Percentiles rank a stretch among this genome's conserved stretches.
Conservation (phyloP, 177 flowering plant species). For the Tripterygium wilfordii region DNA sequence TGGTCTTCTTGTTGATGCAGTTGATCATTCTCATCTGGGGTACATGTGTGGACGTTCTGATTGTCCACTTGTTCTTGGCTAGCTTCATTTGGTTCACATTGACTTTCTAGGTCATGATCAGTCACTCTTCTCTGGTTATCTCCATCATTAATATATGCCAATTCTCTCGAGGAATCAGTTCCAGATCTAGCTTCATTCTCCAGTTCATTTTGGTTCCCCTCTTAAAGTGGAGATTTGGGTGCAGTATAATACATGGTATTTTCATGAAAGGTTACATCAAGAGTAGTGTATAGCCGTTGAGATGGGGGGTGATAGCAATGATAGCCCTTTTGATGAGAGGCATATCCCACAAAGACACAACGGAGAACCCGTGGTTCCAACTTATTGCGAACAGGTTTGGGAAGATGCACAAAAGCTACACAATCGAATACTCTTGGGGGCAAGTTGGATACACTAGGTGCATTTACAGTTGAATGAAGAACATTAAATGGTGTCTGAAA, state of each 20-base stretch:
- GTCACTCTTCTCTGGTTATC: background rate
- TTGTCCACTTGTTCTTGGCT: too few relatives aligned
- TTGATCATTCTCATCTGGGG: background rate
- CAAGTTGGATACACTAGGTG: constrained; percentile 1
- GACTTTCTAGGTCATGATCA: background rate
- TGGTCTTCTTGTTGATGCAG: too few relatives aligned
- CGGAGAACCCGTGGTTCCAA: constrained; percentile 10
- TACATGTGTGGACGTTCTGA: too few relatives aligned
- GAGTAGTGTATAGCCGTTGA: background rate
- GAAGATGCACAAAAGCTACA: constrained; percentile 14
- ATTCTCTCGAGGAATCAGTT: background rate
- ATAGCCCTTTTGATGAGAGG: constrained; percentile 9
- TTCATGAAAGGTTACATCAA: constrained; percentile 14
- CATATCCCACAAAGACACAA: constrained; percentile 15
- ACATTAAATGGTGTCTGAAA: constrained; percentile 7
- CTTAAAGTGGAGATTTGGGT: constrained; percentile 7
- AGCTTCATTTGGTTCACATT: too few relatives aligned
- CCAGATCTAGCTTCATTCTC: background rate
- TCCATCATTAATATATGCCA: too few relatives aligned
- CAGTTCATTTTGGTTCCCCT: constrained; percentile 1
- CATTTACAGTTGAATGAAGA: background rate
- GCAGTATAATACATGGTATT: constrained; percentile 4
- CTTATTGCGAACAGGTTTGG: constrained; percentile 8
- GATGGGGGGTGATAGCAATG: constrained; percentile 9
- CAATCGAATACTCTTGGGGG: constrained; percentile 14